A percentile compares a stretch with the other conserved stretches of the same genome.
Conservation (phyloP, 768 basidiomycete genomes). For the Rubroboletus satanas region DNA sequence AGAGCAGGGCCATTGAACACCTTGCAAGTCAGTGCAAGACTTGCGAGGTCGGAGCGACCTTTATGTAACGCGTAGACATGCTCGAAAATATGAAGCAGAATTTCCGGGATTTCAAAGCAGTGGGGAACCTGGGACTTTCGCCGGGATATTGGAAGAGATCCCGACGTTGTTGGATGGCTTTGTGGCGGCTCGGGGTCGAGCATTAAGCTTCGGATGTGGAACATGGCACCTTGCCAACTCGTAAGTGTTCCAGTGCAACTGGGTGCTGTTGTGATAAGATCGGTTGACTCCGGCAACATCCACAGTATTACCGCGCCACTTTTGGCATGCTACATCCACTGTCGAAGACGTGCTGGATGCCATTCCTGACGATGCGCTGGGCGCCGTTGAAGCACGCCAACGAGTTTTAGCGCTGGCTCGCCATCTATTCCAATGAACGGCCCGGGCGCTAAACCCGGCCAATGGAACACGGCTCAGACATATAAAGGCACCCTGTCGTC, state of each 20-base stretch:
- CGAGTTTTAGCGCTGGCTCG: not conserved
- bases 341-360: not conserved
- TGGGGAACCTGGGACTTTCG: not conserved
- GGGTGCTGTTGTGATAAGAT: not conserved
- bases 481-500: constrained; percentile 19
- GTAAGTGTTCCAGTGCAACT: not conserved
- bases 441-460: constrained; percentile 8
- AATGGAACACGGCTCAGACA: constrained; percentile 11
- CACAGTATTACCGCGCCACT: constrained; percentile 1
- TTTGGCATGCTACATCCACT: not conserved
- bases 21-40: constrained; percentile 18
- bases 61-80: constrained; percentile 4
- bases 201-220: not conserved
- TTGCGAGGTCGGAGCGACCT: constrained; percentile 12
- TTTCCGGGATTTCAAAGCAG: constrained; percentile 19
- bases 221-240: not conserved
- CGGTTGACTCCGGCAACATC: not conserved
- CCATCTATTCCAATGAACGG: not conserved
- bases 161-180: not conserved
- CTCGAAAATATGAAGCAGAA: constrained; percentile 17
- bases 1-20: constrained; percentile 17
- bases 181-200: not conserved
- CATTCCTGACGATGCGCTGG: not conserved
- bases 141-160: not conserved
- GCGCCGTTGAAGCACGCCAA: not conserved